Evolutionary conservation across 805 yeast species (phyloP).

Genomic region (Hanseniaspora jakobsenii): DNA sequence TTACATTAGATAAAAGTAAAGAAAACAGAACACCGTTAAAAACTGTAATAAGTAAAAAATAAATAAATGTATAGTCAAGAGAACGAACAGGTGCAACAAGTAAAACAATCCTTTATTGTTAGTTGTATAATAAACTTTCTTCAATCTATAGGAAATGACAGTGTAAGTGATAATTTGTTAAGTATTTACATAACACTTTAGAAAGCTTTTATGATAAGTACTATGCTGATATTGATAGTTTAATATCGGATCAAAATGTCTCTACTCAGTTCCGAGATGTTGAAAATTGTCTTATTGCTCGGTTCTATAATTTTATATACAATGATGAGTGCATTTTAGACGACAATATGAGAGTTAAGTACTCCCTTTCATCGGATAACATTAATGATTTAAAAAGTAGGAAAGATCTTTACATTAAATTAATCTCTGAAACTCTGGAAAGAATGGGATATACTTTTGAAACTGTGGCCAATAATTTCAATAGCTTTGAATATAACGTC

Average conservation of each 20-base stretch:
- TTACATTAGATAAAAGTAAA: no score
- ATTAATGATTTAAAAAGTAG: no score
- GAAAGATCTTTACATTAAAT: no score
- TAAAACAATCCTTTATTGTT: background rate
- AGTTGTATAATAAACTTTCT: background rate
- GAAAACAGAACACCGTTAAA: no score
- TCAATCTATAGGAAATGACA: background rate
- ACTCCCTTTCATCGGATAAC: no score
- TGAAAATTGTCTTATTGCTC: background rate
- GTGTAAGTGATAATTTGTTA: background rate
- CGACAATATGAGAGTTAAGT: no score
- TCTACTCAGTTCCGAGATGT: no score
- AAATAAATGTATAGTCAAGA: no score
- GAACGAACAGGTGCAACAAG: background rate
- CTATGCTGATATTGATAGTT: background rate
- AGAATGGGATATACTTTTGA: no score
- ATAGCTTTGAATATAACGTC: constrained; percentile 3
- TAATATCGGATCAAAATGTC: no score
- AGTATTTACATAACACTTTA: background rate
- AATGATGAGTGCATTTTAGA: constrained; percentile 4
- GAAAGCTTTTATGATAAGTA: background rate
- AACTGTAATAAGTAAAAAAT: no score
- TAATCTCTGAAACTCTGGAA: no score
- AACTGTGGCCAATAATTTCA: background rate
- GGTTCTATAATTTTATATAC: background rate